Evolutionary conservation across 2,329 filamentous ascomycete species (phyloP), one percentile per base, ranked within the genome.

Genomic region (Aspergillus ochraceoroseus): DNA sequence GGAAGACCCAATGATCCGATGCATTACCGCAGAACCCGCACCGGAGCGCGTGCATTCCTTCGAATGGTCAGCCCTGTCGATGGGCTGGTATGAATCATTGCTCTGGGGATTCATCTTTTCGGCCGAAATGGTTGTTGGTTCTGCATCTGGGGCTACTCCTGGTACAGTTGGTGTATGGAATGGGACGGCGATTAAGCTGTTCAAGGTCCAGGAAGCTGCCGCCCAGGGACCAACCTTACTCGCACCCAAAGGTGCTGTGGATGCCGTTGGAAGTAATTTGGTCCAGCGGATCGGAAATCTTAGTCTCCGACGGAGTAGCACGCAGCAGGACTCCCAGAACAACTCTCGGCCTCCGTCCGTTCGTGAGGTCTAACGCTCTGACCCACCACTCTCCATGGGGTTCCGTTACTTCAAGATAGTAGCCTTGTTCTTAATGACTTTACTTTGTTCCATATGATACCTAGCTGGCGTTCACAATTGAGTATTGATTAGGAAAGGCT

Each of bases 81-180:
- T 96, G 35, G 90, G 89, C 33, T 96, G 92, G 92, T 95, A 96
- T 63, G 87, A 95, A 64, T 90, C 87, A 4, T 73, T 96, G 8
- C 73, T 98, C 7, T 98, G 92, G 92, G 83, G 87, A 11, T 86
- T 95, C 54, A 80, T 95, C 38, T 96, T 95, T 62, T 82, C 85
- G 18, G 83, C 82, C 55, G 92, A 98, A 68, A 87, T 95, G 81
- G 80, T 88, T 43, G 67, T 69, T 8, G 66, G 65, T 3, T 62
- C 66, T 4, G 62, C 63, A 20, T 58, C 62, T 13, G 66, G 66
- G 20, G 63, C 63, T 11, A 79, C 83, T 0, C 89, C 84, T 59
- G 89, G 89, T 19, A 89, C 86, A 2, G 86, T 89, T 20, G 90
- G 92, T 5, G 82, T 95, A 1, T 98, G 92, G 90, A 95, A 90